phyloP scores from a whole-genome alignment of 1,284 basidiomycete species.

The Pseudomicrostroma phylloplanum region DNA sequence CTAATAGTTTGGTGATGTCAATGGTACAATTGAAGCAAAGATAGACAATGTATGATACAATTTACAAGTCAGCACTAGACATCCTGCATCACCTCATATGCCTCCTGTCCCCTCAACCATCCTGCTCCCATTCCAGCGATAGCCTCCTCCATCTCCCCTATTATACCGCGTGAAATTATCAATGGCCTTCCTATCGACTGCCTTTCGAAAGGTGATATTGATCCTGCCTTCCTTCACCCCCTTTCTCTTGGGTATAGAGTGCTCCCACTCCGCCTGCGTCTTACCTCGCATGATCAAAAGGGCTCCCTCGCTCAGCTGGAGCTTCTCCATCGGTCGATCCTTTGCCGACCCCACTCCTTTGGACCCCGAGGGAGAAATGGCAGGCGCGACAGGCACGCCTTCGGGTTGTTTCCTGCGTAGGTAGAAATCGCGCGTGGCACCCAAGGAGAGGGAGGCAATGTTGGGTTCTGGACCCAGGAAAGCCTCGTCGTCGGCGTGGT shows the following conservation, averaged over 20 bases:
- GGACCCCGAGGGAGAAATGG: neutral
- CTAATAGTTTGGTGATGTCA: too few relatives aligned
- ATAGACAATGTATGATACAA: too few relatives aligned
- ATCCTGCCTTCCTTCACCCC: conserved; percentile 38
- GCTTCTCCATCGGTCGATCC: conserved; percentile 34
- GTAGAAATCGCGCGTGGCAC: conserved; percentile 49
- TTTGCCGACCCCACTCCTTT: conserved; percentile 12
- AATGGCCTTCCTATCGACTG: conserved; percentile 47
- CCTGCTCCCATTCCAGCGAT: neutral
- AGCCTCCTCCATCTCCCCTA: conserved; percentile 16
- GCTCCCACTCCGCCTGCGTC: conserved; percentile 52
- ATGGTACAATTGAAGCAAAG: too few relatives aligned
- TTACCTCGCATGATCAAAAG: conserved; percentile 52
- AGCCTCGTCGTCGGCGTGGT: conserved; percentile 52
- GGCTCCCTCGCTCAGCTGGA: conserved; percentile 43
- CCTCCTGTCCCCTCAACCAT: conserved; percentile 12
- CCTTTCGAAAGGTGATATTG: conserved; percentile 53
- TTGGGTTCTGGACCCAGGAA: conserved; percentile 51
- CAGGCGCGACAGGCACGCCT: conserved; percentile 17
- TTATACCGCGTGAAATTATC: conserved; percentile 38
- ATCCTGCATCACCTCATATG: conserved; percentile 1
- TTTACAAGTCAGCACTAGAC: too few relatives aligned
- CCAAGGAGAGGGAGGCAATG: conserved; percentile 51
- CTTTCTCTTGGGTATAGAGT: conserved; percentile 51
- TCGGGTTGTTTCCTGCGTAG: conserved; percentile 48